These are phyloP conservation scores for Magnolia sinica DNA, from an alignment of 164 flowering plant genomes.

Conservation along the genomic window DNA sequence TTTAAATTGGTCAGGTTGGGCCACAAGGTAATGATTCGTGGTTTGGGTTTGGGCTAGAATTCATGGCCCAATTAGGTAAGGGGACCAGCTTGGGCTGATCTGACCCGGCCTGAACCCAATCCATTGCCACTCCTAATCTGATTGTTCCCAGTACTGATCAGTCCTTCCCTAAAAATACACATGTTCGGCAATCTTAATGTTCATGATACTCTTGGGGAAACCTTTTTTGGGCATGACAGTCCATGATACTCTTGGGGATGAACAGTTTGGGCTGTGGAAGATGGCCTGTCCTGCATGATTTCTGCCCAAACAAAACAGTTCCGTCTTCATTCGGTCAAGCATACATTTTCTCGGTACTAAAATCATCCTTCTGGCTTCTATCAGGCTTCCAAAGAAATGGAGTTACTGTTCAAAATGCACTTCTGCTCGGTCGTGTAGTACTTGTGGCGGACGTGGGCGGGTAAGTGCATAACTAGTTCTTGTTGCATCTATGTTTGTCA, in stretches of 20 bases:
- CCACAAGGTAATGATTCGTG: too few relatives aligned
- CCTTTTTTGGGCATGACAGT: background rate
- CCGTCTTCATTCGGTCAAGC: background rate
- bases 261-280: background rate
- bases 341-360: background rate
- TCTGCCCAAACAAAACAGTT: background rate
- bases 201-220: background rate
- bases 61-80: too few relatives aligned
- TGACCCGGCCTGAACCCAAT: too few relatives aligned
- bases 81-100: too few relatives aligned
- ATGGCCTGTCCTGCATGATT: background rate
- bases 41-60: too few relatives aligned
- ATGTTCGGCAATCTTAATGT: background rate
- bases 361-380: background rate
- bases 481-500: background rate
- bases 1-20: too few relatives aligned
- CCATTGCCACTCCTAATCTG: background rate
- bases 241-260: background rate
- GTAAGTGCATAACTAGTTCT: conserved; percentile 19
- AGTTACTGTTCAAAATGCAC: conserved; percentile 92
- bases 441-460: conserved; percentile 75
- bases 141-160: background rate
- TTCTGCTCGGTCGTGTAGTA: conserved; percentile 67
- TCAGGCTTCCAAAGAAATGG: conserved; percentile 98
- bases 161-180: background rate